Evolutionary conservation across 2,329 filamentous ascomycete species (phyloP), one percentile per base, ranked within the genome.

Genomic region (Pseudogymnoascus sp.): DNA sequence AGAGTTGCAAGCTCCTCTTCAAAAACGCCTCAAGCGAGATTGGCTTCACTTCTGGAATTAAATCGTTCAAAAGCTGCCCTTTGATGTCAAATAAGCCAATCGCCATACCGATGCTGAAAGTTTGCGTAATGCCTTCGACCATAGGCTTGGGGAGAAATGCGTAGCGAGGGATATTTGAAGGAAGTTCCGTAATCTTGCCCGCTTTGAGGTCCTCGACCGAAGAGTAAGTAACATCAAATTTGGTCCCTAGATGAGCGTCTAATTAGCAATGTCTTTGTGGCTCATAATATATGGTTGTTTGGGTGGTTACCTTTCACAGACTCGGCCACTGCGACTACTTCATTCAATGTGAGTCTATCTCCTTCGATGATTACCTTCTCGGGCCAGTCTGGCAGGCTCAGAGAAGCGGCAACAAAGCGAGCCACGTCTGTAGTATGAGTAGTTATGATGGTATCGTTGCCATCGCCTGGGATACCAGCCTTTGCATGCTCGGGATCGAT

Each of bases 391-490:
- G 63, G 46, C 2, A 67, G 38, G 43, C 63, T 64, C 1, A 73
- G 38, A 4, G 60, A 4, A 1, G 65, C 65, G 3, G 67, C 67
- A 0, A 70, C 56, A 28, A 69, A 72, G 8, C 65, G 66, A 2
- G 64, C 72, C 6, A 73, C 60, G 18, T 73, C 70, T 12, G 65
- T 67, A 5, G 68, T 68, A 34, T 72, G 65, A 1, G 70, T 72
- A 7, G 70, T 18, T 2, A 56, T 11, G 9, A 56, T 34, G n/a
- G 49, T 56, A 25, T 16, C 28, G 11, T 9, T 34, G 9, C 49
- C 49, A 56, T 56, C 28, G 11, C 49, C 49, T 36, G 28, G 49
- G 9, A 56, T 7, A 56, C n/a, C 49, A 9, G 49, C 49, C 28
- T 56, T 56, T 1, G n/a, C 5, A 56, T 56, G 18, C 16, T 36